Evolutionary conservation across 139 green algal genomes (phyloP).

Genomic region (Chlamydomonas schloesseri): DNA sequence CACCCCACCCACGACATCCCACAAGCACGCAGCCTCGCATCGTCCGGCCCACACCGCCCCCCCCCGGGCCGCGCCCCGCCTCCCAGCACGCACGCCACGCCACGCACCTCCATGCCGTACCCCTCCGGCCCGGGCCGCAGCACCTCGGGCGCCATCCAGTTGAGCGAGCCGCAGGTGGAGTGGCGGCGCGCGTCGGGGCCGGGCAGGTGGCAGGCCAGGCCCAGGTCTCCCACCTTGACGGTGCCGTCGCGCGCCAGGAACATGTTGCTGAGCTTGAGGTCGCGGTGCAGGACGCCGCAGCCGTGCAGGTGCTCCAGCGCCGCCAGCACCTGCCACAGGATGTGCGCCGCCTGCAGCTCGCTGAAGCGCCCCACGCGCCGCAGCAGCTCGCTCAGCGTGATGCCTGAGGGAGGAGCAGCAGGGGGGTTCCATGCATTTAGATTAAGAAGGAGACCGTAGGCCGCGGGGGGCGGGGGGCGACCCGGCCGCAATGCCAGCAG

Average conservation of each 20-base stretch:
- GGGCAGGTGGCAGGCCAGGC: conserved; percentile 35
- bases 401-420: not conserved
- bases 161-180: conserved; percentile 37
- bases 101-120: conserved; percentile 4
- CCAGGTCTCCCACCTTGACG: conserved; percentile 37
- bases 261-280: conserved; percentile 41
- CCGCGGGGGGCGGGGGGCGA: too few species aligned
- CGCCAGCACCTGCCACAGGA: conserved; percentile 34
- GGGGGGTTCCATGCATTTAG: too few species aligned
- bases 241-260: conserved; percentile 33
- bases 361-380: conserved; percentile 1
- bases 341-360: conserved; percentile 33
- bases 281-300: conserved; percentile 25
- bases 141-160: conserved; percentile 43
- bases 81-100: too few species aligned
- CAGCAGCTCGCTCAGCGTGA: conserved; percentile 42
- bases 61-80: too few species aligned
- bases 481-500: too few species aligned
- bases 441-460: too few species aligned
- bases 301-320: conserved; percentile 39
- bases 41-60: too few species aligned
- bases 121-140: not conserved
- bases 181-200: not conserved
- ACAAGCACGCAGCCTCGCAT: too few species aligned
- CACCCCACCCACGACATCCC: too few species aligned